Evolutionary conservation across 345 rosid species (phyloP).

Genomic region (Salix koriyanagi): DNA sequence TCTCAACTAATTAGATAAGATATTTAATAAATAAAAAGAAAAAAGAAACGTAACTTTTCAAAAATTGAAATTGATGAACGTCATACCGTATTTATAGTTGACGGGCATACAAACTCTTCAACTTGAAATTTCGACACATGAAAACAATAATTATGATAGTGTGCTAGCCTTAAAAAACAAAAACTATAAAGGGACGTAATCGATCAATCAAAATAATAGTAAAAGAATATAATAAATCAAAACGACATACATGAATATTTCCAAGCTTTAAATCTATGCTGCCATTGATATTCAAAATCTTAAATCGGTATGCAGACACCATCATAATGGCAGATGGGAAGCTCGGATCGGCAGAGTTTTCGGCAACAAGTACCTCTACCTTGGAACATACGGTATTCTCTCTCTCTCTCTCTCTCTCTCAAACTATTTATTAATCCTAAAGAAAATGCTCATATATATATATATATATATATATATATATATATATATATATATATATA

Average conservation of each 20-base stretch:
- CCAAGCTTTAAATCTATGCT: no score
- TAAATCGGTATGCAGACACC: slow-evolving; percentile 39
- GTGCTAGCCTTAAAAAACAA: no score
- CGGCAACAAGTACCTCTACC: slow-evolving; percentile 73
- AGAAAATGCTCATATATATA: neutral
- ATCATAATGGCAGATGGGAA: slow-evolving; percentile 82
- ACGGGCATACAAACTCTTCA: no score
- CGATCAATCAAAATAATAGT: no score
- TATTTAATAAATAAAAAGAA: no score
- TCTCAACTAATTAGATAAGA: neutral
- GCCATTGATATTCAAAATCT: neutral
- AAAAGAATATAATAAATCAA: no score
- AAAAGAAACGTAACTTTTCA: neutral
- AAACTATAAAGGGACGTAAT: no score
- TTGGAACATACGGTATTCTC: slow-evolving; percentile 58
- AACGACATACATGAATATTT: no score
- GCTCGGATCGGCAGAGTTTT: slow-evolving; percentile 75
- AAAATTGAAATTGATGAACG: neutral
- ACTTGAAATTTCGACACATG: no score
- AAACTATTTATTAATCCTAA: neutral
- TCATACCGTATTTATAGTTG: neutral
- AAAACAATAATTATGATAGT: no score
- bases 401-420: neutral
- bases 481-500: neutral
- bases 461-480: neutral